Base-by-base conservation (phyloP, 257 asterid genomes). In the Prunella vulgaris region DNA sequence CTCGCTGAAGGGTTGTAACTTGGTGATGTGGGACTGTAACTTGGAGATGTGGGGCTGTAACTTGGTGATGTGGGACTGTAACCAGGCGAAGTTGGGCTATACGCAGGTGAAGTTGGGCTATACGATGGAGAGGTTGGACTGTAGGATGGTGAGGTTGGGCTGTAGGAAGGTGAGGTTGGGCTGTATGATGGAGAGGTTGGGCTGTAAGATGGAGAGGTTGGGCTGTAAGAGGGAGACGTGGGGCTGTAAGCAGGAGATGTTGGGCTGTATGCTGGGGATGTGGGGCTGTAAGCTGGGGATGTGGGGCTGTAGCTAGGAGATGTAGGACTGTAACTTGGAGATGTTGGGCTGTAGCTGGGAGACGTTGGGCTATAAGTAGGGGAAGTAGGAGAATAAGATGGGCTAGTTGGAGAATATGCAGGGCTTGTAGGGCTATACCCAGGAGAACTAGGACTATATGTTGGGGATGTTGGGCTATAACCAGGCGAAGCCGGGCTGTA, bases 41-140 rank as follows among this genome's bases (percentile, higher is more conserved):
- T 82, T 7, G 96, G 90, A 0, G 97, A 92, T 0, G 98, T 84
- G 4, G 98, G 98, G 42, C 90, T 89, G 66, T 93, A 93, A 40
- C 92, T 79, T 1, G 99, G 97, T 0, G 99, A 93, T 0, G 99
- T 93, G 0, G 99, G 99, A 35, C 99, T 93, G 74, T 93, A 93
- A 15, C 82, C 72, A 0, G 98, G 98, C 1, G 98, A 93, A 9
- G 98, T 92, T 0, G 98, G 98, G 66, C 98, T 92, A 21, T 85
- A 92, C 0, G 77, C 78, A 9, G 97, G 97, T 0, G 98, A 93
- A 0, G 98, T 90, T 0, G 97, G 98, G 71, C 97, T 88, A 20
- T 92, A 92, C 0, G 86, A 53, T 0, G 94, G 96, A 0, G 97
- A 88, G 0, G 95, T 87, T 0, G 97, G 97, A 64, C 97, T 88